These are phyloP conservation scores for Pholiota adiposa DNA, from an alignment of 1,284 basidiomycete species.

Conservation along the genomic window DNA sequence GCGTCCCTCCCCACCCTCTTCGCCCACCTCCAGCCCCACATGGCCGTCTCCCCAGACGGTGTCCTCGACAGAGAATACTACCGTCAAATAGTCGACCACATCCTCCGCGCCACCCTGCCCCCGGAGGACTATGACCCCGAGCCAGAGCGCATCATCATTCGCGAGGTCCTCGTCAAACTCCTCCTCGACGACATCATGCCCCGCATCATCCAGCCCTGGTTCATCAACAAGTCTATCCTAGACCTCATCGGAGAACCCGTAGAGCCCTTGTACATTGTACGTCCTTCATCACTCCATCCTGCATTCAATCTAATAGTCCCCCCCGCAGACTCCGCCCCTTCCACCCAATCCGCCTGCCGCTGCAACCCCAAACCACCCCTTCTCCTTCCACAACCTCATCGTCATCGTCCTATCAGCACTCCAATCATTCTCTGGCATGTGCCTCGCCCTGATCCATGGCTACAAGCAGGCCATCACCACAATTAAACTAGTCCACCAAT, in stretches of 20 bases:
- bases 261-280: constrained; percentile 38
- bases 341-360: constrained; percentile 16
- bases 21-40: constrained; percentile 78
- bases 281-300: constrained; percentile 17
- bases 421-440: constrained; percentile 69
- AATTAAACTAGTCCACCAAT: constrained; percentile 67
- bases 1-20: constrained; percentile 67
- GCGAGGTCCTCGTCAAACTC: constrained; percentile 78
- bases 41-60: constrained; percentile 70
- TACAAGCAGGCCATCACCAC: constrained; percentile 69
- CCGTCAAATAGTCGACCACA: constrained; percentile 72
- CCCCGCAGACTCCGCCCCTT: constrained; percentile 7
- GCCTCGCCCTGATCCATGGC: constrained; percentile 66
- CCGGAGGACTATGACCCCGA: constrained; percentile 71
- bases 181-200: constrained; percentile 68
- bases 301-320: not conserved
- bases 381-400: constrained; percentile 64
- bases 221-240: constrained; percentile 69
- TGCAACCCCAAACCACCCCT: constrained; percentile 28
- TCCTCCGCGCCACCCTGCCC: constrained; percentile 71
- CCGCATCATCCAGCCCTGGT: constrained; percentile 80
- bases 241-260: constrained; percentile 58
- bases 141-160: constrained; percentile 72
- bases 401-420: constrained; percentile 73
- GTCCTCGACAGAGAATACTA: constrained; percentile 75